Evolutionary conservation across 108 stramenopile genomes (phyloP).

Genomic region (Skeletonema potamos): DNA sequence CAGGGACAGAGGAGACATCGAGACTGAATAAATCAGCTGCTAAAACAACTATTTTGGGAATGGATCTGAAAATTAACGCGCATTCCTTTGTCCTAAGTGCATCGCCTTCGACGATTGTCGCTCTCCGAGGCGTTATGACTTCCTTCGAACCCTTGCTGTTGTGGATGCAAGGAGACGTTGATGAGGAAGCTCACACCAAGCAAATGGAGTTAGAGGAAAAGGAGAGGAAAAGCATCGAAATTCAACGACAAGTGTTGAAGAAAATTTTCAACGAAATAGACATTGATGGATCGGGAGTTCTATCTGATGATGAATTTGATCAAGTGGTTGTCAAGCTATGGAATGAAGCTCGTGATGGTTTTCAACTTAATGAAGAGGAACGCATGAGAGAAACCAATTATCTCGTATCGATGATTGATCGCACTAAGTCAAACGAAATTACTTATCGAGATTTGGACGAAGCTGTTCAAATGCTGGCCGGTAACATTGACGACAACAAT

Average conservation of each 20-base stretch:
- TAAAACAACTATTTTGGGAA: neutral
- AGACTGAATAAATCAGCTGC: neutral
- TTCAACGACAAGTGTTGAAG: conserved; percentile 3
- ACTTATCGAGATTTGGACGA: conserved; percentile 20
- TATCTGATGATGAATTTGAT: conserved; percentile 9
- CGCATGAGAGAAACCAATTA: conserved; percentile 14
- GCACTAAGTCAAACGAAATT: conserved; percentile 16
- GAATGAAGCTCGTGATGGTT: neutral
- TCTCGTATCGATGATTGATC: conserved; percentile 17
- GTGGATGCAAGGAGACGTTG: neutral
- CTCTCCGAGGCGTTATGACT: conserved; percentile 2
- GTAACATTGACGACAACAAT: conserved; percentile 28
- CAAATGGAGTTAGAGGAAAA: neutral
- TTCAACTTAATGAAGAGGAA: conserved; percentile 17
- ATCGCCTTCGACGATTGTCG: conserved; percentile 12
- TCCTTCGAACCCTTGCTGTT: neutral
- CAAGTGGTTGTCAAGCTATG: conserved; percentile 6
- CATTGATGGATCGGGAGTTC: conserved; percentile 8
- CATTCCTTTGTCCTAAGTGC: neutral
- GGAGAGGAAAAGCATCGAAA: neutral
- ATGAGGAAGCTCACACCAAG: neutral
- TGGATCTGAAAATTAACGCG: neutral
- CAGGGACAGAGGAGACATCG: too few relatives aligned
- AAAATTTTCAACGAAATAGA: conserved; percentile 14
- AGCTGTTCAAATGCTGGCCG: conserved; percentile 7